A percentile compares a stretch with the other conserved stretches of the same genome.
phyloP scores from a whole-genome alignment of 2,329 filamentous ascomycete genomes.

The Aspergillus oerlinghausenensis region DNA sequence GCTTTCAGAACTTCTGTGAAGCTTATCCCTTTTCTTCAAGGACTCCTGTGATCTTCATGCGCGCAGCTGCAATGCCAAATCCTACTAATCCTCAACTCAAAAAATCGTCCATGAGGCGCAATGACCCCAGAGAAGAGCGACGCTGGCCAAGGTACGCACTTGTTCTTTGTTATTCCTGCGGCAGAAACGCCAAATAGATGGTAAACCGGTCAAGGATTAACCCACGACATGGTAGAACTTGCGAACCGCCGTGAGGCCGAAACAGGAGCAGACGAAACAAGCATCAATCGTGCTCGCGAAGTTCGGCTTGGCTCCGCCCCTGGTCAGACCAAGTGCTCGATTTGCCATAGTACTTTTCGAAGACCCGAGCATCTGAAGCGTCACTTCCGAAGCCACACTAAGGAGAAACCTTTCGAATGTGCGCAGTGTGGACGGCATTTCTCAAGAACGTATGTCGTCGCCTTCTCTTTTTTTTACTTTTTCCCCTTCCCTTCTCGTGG shows the following conservation, averaged over 20 bases:
- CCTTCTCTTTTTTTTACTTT: not conserved
- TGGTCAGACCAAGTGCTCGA: conserved; percentile 27
- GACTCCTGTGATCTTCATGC: not conserved
- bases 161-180: conserved; percentile 1
- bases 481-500: not conserved
- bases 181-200: not conserved
- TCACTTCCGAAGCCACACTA: conserved; percentile 38
- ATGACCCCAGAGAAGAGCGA: conserved; percentile 28
- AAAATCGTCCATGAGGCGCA: conserved; percentile 19
- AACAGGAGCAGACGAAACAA: conserved; percentile 6
- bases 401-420: conserved; percentile 39
- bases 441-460: conserved; percentile 34
- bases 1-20: conserved; percentile 8
- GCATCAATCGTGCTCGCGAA: conserved; percentile 9
- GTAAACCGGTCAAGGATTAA: conserved; percentile 2
- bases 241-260: conserved; percentile 15
- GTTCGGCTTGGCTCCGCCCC: conserved; percentile 8
- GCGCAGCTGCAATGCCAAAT: conserved; percentile 14
- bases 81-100: conserved; percentile 1
- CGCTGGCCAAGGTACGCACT: conserved; percentile 18
- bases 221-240: conserved; percentile 8
- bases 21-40: not conserved
- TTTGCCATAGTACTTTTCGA: conserved; percentile 36
- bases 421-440: conserved; percentile 39
- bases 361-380: conserved; percentile 41